Conservation (phyloP, 768 basidiomycete species). For the Termitomyces heimii region DNA sequence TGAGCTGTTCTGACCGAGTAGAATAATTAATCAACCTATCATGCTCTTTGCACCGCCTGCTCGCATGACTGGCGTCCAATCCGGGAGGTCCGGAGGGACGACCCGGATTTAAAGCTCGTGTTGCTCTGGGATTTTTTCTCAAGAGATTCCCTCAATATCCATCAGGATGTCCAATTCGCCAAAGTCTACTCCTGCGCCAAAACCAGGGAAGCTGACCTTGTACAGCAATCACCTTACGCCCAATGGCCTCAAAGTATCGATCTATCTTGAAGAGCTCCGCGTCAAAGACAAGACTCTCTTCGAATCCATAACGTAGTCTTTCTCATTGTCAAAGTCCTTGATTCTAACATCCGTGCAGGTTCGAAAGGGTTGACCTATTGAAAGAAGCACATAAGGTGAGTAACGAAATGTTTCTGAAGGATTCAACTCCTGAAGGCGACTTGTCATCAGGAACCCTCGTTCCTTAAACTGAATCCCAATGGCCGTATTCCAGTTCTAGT, state of each 20-base stretch:
- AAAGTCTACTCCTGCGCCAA: background rate
- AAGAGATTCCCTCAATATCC: background rate
- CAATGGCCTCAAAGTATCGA: slow-evolving; percentile 18
- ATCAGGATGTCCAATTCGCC: background rate
- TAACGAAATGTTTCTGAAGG: background rate
- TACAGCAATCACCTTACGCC: slow-evolving; percentile 18
- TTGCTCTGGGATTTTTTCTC: background rate
- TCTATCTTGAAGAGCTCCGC: slow-evolving; percentile 14
- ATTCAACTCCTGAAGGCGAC: background rate
- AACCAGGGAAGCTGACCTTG: slow-evolving; percentile 10
- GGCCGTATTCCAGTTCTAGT: slow-evolving; percentile 66
- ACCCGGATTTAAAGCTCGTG: background rate
- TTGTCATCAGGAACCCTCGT: slow-evolving; percentile 50
- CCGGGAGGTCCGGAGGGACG: background rate
- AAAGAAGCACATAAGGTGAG: slow-evolving; percentile 9
- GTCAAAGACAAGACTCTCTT: slow-evolving; percentile 5
- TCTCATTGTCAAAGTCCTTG: no score
- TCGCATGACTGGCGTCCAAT: background rate
- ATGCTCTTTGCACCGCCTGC: background rate
- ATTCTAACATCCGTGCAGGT: background rate
- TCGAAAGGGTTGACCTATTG: slow-evolving; percentile 8
- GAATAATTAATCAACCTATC: background rate
- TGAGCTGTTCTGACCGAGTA: background rate
- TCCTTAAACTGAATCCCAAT: slow-evolving; percentile 68
- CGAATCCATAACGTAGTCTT: slow-evolving; percentile 4